These are phyloP conservation scores for Tolypocladium cylindrosporum DNA, from an alignment of 2,329 filamentous ascomycete species.

Conservation along the genomic window DNA sequence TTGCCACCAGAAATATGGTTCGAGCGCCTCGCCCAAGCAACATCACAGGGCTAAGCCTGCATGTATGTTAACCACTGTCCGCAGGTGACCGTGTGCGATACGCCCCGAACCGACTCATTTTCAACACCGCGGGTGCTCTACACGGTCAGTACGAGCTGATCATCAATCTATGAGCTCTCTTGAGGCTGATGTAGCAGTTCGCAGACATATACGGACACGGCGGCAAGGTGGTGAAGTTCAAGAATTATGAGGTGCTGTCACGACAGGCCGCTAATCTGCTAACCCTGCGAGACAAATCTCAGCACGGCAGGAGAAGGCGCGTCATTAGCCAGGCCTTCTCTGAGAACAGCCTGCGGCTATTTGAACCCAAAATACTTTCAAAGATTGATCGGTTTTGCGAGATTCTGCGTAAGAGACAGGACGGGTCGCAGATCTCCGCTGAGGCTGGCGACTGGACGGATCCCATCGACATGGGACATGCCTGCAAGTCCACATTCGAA, in stretches of 20 bases:
- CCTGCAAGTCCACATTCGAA: conserved; percentile 1
- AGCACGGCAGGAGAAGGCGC: conserved; percentile 6
- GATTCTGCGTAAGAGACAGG: not conserved
- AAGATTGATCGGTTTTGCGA: conserved; percentile 1
- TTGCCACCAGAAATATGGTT: conserved; percentile 24
- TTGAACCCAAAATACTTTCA: conserved; percentile 7
- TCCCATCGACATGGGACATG: conserved; percentile 3
- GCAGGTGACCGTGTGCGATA: conserved; percentile 14
- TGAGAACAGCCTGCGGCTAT: conserved; percentile 8
- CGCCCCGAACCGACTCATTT: conserved; percentile 14
- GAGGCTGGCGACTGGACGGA: conserved; percentile 1
- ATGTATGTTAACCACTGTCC: not conserved
- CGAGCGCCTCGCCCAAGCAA: not conserved
- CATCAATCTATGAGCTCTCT: no score
- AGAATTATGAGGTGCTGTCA: conserved; percentile 7
- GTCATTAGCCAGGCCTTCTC: conserved; percentile 14
- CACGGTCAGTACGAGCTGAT: not conserved
- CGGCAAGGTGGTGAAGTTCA: conserved; percentile 7
- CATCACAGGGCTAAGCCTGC: not conserved
- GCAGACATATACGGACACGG: conserved; percentile 8
- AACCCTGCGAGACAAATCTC: conserved; percentile 5
- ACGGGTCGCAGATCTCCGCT: not conserved
- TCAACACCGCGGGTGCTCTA: conserved; percentile 6
- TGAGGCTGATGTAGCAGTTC: not conserved
- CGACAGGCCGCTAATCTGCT: conserved; percentile 7